Conservation (phyloP, 2,329 filamentous ascomycete genomes). For the Aspergillus latus region DNA sequence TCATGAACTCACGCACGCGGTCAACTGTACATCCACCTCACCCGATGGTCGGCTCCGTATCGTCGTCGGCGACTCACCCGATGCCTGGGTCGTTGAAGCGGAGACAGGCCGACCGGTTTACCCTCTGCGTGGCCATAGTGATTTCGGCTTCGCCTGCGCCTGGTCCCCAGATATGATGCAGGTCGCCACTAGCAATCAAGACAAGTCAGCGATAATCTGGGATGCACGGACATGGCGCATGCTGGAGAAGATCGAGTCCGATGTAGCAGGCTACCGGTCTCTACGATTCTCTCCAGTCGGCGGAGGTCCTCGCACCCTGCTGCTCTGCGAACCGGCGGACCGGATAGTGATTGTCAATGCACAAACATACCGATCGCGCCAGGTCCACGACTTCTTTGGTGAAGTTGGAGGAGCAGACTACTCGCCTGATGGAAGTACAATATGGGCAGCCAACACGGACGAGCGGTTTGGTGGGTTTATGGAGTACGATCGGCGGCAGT, state of each 20-base stretch:
- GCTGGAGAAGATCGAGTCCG: constrained; percentile 43
- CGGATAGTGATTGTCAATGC: constrained; percentile 47
- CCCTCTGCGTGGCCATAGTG: constrained; percentile 41
- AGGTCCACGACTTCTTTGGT: constrained; percentile 49
- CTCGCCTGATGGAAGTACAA: constrained; percentile 40
- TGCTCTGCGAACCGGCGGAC: constrained; percentile 47
- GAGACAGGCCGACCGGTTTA: constrained; percentile 43
- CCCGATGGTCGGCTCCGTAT: constrained; percentile 46
- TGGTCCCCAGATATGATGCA: constrained; percentile 51
- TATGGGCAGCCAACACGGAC: constrained; percentile 49
- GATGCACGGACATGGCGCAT: constrained; percentile 44
- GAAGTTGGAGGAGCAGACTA: constrained; percentile 47
- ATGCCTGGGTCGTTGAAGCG: constrained; percentile 45
- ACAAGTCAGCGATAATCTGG: constrained; percentile 49
- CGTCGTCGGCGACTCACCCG: constrained; percentile 45
- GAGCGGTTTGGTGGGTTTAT: constrained; percentile 46
- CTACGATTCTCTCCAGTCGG: constrained; percentile 47
- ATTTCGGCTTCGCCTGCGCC: constrained; percentile 48
- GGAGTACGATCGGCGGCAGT: constrained; percentile 43
- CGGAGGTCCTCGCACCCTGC: constrained; percentile 43
- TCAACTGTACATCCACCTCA: constrained; percentile 49
- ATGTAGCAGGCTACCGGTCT: constrained; percentile 47
- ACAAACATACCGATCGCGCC: constrained; percentile 42
- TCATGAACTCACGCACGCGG: constrained; percentile 40
- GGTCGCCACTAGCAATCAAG: constrained; percentile 48